These are phyloP conservation scores for Parastagonospora avenae DNA, from an alignment of 2,329 filamentous ascomycete genomes.

Conservation along the genomic window DNA sequence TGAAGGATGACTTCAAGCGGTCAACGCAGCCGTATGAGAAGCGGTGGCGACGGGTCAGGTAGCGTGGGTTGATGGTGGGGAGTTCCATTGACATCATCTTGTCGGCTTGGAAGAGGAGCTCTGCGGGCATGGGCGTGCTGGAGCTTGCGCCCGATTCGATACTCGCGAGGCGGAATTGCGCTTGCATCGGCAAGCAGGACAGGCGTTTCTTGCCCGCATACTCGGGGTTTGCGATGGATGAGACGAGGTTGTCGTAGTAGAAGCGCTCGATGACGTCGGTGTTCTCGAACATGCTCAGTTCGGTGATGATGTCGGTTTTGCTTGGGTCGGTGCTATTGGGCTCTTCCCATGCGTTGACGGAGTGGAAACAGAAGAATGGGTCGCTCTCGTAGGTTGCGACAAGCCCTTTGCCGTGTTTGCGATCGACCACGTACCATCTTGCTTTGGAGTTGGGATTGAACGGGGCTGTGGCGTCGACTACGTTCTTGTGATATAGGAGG, in stretches of 20 bases:
- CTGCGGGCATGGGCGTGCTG: conserved; percentile 6
- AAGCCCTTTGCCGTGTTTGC: conserved; percentile 64
- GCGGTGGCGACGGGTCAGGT: conserved; percentile 59
- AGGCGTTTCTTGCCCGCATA: conserved; percentile 32
- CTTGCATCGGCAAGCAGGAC: conserved; percentile 32
- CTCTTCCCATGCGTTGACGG: conserved; percentile 77
- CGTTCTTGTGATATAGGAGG: conserved; percentile 68
- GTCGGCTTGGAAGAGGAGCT: conserved; percentile 16
- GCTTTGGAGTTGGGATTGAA: conserved; percentile 64
- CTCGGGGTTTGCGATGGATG: conserved; percentile 13
- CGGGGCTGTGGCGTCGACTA: conserved; percentile 69
- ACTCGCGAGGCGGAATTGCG: conserved; percentile 34
- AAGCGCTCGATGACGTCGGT: conserved; percentile 68
- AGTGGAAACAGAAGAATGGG: conserved; percentile 80
- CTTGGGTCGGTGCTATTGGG: conserved; percentile 34
- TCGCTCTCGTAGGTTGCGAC: conserved; percentile 71
- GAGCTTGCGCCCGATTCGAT: conserved; percentile 41
- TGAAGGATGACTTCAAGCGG: conserved; percentile 63
- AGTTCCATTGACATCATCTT: conserved; percentile 62
- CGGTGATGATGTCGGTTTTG: conserved; percentile 66
- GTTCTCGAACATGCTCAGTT: conserved; percentile 68
- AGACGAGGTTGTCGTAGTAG: conserved; percentile 61
- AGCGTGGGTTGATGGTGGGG: conserved; percentile 67
- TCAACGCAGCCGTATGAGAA: conserved; percentile 66
- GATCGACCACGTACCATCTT: conserved; percentile 77